Percentiles rank a stretch among this genome's conserved stretches.
These are phyloP conservation scores for Aotearoamyces nothofagi DNA, from an alignment of 2,329 filamentous ascomycete species.

Conservation along the genomic window DNA sequence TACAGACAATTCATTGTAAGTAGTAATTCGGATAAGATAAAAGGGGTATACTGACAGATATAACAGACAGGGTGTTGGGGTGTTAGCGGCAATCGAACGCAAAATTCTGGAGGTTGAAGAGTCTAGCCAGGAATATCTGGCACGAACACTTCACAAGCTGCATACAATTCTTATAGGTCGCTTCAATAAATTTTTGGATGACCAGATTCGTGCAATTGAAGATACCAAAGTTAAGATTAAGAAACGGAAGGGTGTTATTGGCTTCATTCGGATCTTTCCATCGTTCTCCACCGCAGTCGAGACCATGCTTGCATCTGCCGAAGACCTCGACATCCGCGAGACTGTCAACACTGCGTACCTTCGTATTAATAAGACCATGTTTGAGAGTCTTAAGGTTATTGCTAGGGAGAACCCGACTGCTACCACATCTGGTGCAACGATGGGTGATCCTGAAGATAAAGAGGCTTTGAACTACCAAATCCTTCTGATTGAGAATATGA, in stretches of 20 bases:
- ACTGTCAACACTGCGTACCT: conserved; percentile 79
- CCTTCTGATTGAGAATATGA: conserved; percentile 96
- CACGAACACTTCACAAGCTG: conserved; percentile 63
- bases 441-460: conserved; percentile 75
- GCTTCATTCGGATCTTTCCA: conserved; percentile 88
- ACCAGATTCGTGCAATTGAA: conserved; percentile 89
- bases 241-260: conserved; percentile 92
- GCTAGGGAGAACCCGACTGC: conserved; percentile 50
- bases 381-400: conserved; percentile 91
- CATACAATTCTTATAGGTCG: conserved; percentile 58
- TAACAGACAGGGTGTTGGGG: conserved; percentile 69
- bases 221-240: conserved; percentile 99
- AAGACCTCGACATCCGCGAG: conserved; percentile 52
- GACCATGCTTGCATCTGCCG: conserved; percentile 55
- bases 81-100: conserved; percentile 67
- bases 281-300: conserved; percentile 71
- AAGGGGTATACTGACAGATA: conserved; percentile 7
- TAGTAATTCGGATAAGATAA: too few relatives aligned
- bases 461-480: conserved; percentile 96
- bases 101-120: conserved; percentile 69
- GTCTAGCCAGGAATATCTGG: conserved; percentile 84
- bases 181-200: conserved; percentile 82
- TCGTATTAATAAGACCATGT: conserved; percentile 87
- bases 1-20: conserved; percentile 66
- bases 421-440: conserved; percentile 25